phyloP scores from a whole-genome alignment of 495 filamentous ascomycete genomes.

The Aspergillus indologenus region DNA sequence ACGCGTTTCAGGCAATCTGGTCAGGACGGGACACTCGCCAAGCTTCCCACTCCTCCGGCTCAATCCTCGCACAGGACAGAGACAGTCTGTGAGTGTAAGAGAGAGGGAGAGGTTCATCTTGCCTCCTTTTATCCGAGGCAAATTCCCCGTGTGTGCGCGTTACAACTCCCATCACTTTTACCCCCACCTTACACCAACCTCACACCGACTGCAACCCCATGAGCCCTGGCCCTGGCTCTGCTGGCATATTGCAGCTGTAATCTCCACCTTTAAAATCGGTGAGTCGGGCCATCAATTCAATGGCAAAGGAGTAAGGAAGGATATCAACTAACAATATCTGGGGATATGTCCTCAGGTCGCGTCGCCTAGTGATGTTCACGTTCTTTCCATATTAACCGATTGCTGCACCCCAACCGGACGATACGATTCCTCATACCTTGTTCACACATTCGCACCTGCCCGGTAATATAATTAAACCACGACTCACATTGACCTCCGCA shows the following conservation, averaged over 20 bases:
- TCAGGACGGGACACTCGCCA: conserved; percentile 8
- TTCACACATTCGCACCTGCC: neutral
- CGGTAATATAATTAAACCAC: neutral
- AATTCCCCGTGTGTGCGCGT: neutral
- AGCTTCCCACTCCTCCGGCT: neutral
- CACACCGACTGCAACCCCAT: neutral
- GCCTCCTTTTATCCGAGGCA: neutral
- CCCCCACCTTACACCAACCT: neutral
- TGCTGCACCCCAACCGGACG: neutral
- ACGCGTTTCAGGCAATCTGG: conserved; percentile 14
- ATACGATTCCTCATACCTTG: neutral
- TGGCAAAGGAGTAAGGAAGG: too few species aligned
- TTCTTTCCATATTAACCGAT: neutral
- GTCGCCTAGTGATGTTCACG: neutral
- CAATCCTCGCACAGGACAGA: neutral
- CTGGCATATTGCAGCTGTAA: neutral
- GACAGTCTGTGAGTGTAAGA: neutral
- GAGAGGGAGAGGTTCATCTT: neutral
- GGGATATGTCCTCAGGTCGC: too few species aligned
- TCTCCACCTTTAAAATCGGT: neutral
- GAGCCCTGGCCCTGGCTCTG: neutral
- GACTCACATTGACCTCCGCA: neutral
- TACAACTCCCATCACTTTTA: neutral
- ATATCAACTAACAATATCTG: too few species aligned
- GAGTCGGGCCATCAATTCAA: neutral